Base-by-base conservation (phyloP, 169 alveolate species). In the Pseudocohnilembus persalinus region DNA sequence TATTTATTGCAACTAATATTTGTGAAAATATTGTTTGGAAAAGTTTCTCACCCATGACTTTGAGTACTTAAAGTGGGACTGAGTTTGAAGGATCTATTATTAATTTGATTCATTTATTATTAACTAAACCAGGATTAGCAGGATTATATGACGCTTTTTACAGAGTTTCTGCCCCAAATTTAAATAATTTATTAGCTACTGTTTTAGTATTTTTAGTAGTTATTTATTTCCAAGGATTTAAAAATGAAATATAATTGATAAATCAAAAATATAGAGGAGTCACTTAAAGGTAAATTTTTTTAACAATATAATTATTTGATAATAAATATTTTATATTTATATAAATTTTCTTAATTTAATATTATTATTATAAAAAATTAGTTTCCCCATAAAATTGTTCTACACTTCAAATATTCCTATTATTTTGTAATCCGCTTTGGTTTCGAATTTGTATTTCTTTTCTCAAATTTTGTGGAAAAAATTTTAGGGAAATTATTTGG, bases 61-160 rank as follows among this genome's bases (percentile, higher is more conserved):
- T 87, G 32, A 79, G 90, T 20, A 87, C 88, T 76, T 87, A 87
- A n/a, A 77, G 82, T 15, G 93, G 93, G 11, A 81, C 88, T 73
- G 85, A 90, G 87, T 90, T 83, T 84, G 93, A 90, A 77, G 93
- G 93, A n/a, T 88, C 93, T 31, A 73, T 90, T 29, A 83, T 90
- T 73, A 84, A 88, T 63, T 83, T 89, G 6, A 77, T 90, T 35
- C 93, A 90, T 83, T 76, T 82, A 29, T 27, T 90, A 29, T 72
- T 87, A 16, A 83, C 91, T 24, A 90, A 83, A 73, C 79, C 68
- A 65, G 83, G 76, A 79, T 6, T 34, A 1, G 24, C 31, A 24
- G 29, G 29, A 33, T n/a, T 82, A 73, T 87, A 75, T 0, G 79
- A 83, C 74, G 93, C 91, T 68, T 90, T 90, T 73, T 87, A 83